These are phyloP conservation scores for Moricandia arvensis DNA, from an alignment of 345 rosid species.

Conservation along the genomic window DNA sequence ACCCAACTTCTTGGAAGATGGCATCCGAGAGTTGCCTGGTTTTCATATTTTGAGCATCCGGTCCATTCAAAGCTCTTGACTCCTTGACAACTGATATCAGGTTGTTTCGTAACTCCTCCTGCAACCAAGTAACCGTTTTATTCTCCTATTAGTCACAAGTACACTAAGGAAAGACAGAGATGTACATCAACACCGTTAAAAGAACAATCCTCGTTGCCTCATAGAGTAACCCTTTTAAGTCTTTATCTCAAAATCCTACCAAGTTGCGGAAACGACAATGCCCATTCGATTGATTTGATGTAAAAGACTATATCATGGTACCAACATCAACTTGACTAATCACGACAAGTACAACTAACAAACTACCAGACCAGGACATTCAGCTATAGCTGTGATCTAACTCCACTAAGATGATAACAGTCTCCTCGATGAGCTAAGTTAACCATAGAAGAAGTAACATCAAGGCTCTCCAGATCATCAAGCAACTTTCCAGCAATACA, in stretches of 20 bases:
- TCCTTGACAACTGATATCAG: conserved; percentile 66
- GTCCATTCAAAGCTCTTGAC: conserved; percentile 58
- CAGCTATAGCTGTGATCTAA: conserved; percentile 1
- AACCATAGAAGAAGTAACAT: not conserved
- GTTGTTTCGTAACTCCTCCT: conserved; percentile 77
- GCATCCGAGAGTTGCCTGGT: conserved; percentile 91
- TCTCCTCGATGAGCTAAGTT: not conserved
- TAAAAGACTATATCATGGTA: not conserved
- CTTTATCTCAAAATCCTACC: not conserved
- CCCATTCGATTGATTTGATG: not conserved
- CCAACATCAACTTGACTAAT: not conserved
- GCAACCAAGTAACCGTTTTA: conserved; percentile 18
- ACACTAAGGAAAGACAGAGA: too few species aligned
- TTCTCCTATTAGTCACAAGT: not conserved
- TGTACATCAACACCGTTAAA: too few species aligned
- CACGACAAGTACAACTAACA: not conserved
- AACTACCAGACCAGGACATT: not conserved
- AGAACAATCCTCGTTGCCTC: too few species aligned
- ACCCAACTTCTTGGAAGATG: conserved; percentile 82
- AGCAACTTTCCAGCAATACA: not conserved
- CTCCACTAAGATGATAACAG: not conserved
- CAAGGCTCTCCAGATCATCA: conserved; percentile 1
- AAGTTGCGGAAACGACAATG: not conserved
- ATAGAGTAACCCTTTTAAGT: not conserved
- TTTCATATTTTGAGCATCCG: conserved; percentile 68